Conservation (phyloP, 495 filamentous ascomycete genomes). For the Stereocaulon alpinum region DNA sequence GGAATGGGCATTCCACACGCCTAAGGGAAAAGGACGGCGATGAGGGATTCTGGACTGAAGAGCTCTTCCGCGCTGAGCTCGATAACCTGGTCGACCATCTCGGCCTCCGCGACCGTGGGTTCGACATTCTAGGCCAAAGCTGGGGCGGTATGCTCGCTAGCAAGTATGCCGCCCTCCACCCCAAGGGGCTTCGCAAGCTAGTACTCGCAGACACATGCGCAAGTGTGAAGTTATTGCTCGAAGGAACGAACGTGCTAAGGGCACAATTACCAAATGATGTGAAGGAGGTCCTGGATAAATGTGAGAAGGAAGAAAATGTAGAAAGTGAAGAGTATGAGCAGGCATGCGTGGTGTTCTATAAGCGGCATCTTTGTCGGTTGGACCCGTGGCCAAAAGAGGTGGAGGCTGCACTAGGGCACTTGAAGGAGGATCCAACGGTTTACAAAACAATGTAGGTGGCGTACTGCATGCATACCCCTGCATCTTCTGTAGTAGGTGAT, state of each 20-base stretch:
- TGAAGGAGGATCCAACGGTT: constrained; percentile 35
- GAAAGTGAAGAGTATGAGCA: constrained; percentile 36
- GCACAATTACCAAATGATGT: constrained; percentile 33
- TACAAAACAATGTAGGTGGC: constrained; percentile 36
- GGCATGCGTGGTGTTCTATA: constrained; percentile 34
- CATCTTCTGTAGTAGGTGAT: neutral
- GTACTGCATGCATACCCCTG: neutral
- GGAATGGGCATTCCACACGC: constrained; percentile 38
- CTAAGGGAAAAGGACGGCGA: constrained; percentile 33
- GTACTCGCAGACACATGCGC: constrained; percentile 34
- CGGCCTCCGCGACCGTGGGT: constrained; percentile 24
- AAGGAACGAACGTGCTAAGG: constrained; percentile 25
- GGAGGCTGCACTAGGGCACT: constrained; percentile 23
- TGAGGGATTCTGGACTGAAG: constrained; percentile 35
- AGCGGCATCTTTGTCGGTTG: constrained; percentile 32
- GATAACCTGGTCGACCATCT: constrained; percentile 37
- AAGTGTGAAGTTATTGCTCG: constrained; percentile 26
- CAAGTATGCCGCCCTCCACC: constrained; percentile 27
- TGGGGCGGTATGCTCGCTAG: constrained; percentile 45
- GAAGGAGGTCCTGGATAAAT: constrained; percentile 30
- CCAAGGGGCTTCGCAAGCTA: constrained; percentile 32
- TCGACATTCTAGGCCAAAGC: constrained; percentile 37
- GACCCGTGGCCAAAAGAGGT: constrained; percentile 30
- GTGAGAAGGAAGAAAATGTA: constrained; percentile 29
- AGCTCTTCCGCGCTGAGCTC: constrained; percentile 40